Evolutionary conservation across 768 basidiomycete species (phyloP), one percentile per base, ranked within the genome.

Genomic region (Suillus alpinus): DNA sequence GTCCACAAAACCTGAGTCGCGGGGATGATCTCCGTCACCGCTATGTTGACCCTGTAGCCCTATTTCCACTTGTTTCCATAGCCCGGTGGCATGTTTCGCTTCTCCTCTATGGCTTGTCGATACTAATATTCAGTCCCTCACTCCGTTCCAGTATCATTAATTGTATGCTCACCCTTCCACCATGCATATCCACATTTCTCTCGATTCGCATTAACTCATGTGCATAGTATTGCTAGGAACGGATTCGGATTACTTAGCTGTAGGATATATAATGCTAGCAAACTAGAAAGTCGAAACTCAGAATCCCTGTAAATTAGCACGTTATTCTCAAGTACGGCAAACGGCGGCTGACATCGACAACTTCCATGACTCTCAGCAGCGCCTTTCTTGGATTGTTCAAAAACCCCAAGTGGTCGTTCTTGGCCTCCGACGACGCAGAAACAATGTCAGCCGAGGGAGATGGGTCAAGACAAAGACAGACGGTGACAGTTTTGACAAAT

Each of bases 401-500:
- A 18, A 20, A 55, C 10, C 0, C 37, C 2, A 55, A 18, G 8
- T 18, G 20, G 52, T 26, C 52, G 16, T 16, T 55, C 14, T 18
- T 55, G 16, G 53, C 37, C 4, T 2, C 16, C 29, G 16, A 6
- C 26, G 10, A 55, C 18, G 23, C 14, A 39, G 26, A 55, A n/a
- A 55, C 16, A 29, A 40, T 29, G 16, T 39, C 53, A 39, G 23
- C 26, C 26, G 18, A 55, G 10, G 37, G 37, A 18, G 26, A 55
- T 26, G 23, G 37, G 23, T 55, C 53, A 39, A 55, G 26, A 59
- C 37, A 5, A 39, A 39, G 37, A 26, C 53, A 61, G 44, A 37
- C 67, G 29, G 56, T 69, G 32, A 59, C 79, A 2, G 61, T 71
- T 20, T 69, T 93, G 41, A 89, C 85, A 7, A 81, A 73, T 41